These are phyloP conservation scores for Escovopsis sp. DNA, from an alignment of 2,329 filamentous ascomycete genomes.

Conservation along the genomic window DNA sequence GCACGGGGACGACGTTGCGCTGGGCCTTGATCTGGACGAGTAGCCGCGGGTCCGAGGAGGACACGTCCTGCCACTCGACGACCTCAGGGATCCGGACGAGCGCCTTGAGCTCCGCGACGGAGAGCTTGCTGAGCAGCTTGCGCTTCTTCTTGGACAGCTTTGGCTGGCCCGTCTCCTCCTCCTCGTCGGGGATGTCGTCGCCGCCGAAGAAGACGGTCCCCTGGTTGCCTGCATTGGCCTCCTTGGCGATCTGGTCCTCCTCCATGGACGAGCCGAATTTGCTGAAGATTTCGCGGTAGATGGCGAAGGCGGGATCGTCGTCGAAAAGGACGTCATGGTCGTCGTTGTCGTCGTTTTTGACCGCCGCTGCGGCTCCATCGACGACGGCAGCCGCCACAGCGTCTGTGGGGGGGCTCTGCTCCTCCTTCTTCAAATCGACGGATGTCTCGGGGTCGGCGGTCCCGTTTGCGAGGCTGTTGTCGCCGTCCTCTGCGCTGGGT, in stretches of 20 bases:
- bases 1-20: constrained; percentile 89
- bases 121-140: constrained; percentile 82
- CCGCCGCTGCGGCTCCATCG: constrained; percentile 38
- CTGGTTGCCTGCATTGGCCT: constrained; percentile 56
- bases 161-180: constrained; percentile 49
- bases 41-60: constrained; percentile 73
- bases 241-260: constrained; percentile 48
- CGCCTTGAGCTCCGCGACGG: constrained; percentile 89
- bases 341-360: too few relatives aligned
- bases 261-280: constrained; percentile 57
- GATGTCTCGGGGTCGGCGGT: constrained; percentile 1
- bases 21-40: constrained; percentile 91
- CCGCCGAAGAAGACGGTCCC: constrained; percentile 76
- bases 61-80: constrained; percentile 95
- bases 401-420: constrained; percentile 17
- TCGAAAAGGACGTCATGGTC: constrained; percentile 38
- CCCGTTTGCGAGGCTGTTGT: background rate
- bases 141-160: constrained; percentile 90
- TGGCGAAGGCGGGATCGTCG: constrained; percentile 64
- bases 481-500: constrained; percentile 1
- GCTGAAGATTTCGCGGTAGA: constrained; percentile 69
- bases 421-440: constrained; percentile 8
- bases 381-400: constrained; percentile 23
- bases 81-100: constrained; percentile 82
- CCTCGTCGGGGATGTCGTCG: constrained; percentile 73